Percentiles rank a stretch among this genome's conserved stretches.
Evolutionary conservation across 768 basidiomycete genomes (phyloP).

Genomic region (Mycena albidolilacea): DNA sequence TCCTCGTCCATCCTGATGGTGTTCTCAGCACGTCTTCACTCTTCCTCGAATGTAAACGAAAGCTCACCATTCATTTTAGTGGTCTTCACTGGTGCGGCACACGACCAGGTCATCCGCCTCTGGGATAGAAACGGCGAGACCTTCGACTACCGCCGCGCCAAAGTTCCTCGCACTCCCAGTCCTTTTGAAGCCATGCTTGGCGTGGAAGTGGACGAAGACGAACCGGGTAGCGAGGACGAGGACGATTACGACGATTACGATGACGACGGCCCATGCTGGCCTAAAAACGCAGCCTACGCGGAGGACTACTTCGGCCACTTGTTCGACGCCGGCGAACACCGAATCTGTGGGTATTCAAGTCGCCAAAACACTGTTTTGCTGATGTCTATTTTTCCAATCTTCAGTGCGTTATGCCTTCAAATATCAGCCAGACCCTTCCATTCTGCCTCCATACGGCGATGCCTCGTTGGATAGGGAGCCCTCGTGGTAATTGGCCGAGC

Average conservation of each 20-base stretch:
- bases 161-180: slow-evolving; percentile 8
- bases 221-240: not conserved
- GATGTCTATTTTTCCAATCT: not conserved
- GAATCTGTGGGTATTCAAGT: slow-evolving; percentile 19
- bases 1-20: slow-evolving; percentile 47
- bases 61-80: slow-evolving; percentile 24
- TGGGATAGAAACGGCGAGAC: slow-evolving; percentile 50
- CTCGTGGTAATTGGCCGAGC: slow-evolving; percentile 1
- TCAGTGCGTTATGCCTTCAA: slow-evolving; percentile 35
- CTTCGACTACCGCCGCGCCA: slow-evolving; percentile 46
- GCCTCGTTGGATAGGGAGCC: not conserved
- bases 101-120: slow-evolving; percentile 49
- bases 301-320: slow-evolving; percentile 28
- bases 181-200: not conserved
- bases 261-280: slow-evolving; percentile 28
- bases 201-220: slow-evolving; percentile 16
- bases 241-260: slow-evolving; percentile 7
- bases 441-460: slow-evolving; percentile 27
- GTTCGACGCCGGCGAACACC: slow-evolving; percentile 34
- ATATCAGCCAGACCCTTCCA: slow-evolving; percentile 13
- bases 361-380: not conserved
- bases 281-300: slow-evolving; percentile 10
- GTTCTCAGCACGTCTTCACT: slow-evolving; percentile 43
- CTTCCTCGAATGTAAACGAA: not conserved
- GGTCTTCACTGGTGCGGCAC: slow-evolving; percentile 46